Conservation (phyloP, 2,329 filamentous ascomycete genomes). For the Lasiodiplodia sp. region DNA sequence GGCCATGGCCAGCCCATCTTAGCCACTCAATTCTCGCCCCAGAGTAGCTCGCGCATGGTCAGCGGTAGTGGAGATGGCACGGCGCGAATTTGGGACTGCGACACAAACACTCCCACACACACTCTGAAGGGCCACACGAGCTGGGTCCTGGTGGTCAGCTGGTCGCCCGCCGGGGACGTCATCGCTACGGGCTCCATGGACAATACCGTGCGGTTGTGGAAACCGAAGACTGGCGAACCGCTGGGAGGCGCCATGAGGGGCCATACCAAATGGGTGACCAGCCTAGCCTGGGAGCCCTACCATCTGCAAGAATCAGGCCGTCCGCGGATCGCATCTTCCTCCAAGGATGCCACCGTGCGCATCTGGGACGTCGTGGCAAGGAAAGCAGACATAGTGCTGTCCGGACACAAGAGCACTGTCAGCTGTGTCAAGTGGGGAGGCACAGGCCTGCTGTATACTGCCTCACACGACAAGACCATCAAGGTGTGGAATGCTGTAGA, state of each 20-base stretch:
- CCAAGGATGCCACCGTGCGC: conserved; percentile 86
- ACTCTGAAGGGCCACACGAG: conserved; percentile 87
- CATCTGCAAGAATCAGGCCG: conserved; percentile 78
- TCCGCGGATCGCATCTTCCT: conserved; percentile 82
- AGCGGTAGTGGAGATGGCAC: conserved; percentile 92
- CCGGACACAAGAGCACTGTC: conserved; percentile 87
- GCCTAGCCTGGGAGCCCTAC: conserved; percentile 90
- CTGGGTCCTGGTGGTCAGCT: conserved; percentile 88
- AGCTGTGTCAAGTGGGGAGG: conserved; percentile 95
- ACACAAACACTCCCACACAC: conserved; percentile 86
- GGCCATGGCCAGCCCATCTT: conserved; percentile 94
- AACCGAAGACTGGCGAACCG: conserved; percentile 79
- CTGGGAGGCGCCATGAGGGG: conserved; percentile 78
- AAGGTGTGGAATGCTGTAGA: conserved; percentile 86
- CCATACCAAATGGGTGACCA: conserved; percentile 88
- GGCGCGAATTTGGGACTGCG: conserved; percentile 91
- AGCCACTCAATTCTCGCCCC: conserved; percentile 83
- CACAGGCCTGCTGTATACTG: conserved; percentile 63
- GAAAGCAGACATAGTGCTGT: conserved; percentile 80
- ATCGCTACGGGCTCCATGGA: conserved; percentile 94
- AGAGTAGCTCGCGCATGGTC: conserved; percentile 76
- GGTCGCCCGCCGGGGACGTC: conserved; percentile 81
- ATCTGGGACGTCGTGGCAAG: conserved; percentile 85
- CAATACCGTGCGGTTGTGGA: conserved; percentile 88
- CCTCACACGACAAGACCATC: conserved; percentile 88